phyloP scores from a whole-genome alignment of 164 flowering plant genomes.

The Vitis vinifera region DNA sequence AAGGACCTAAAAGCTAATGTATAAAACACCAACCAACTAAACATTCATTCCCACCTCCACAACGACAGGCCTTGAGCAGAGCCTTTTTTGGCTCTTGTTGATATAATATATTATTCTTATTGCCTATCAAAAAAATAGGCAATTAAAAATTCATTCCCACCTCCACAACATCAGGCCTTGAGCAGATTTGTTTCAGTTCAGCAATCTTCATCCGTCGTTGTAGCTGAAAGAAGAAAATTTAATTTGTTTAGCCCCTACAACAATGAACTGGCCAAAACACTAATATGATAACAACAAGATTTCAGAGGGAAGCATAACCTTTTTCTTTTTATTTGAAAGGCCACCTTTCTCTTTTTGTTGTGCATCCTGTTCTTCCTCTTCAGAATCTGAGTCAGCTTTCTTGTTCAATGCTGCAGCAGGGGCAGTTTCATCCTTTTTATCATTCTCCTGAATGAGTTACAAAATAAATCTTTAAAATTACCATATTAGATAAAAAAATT shows the following conservation, averaged over 20 bases:
- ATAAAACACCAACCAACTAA: background rate
- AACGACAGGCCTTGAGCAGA: constrained; percentile 87
- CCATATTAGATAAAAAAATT: background rate
- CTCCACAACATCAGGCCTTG: constrained; percentile 98
- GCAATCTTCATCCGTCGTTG: constrained; percentile 96
- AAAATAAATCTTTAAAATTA: background rate
- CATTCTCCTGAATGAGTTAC: constrained; percentile 46
- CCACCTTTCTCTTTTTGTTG: constrained; percentile 76
- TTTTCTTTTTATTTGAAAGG: constrained; percentile 86
- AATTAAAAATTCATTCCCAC: constrained; percentile 28
- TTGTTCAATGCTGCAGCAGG: constrained; percentile 46
- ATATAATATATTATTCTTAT: no score
- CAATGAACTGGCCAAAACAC: background rate
- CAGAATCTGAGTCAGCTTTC: constrained; percentile 77
- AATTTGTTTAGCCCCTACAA: background rate
- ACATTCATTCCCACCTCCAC: constrained; percentile 67
- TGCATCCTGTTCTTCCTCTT: constrained; percentile 83
- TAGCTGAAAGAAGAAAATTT: constrained; percentile 46
- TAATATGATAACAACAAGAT: background rate
- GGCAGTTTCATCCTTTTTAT: constrained; percentile 68
- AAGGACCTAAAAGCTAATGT: background rate
- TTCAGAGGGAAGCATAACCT: constrained; percentile 40
- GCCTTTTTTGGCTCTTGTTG: no score
- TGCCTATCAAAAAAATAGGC: background rate
- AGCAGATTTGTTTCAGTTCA: constrained; percentile 83